phyloP scores from a whole-genome alignment of 495 filamentous ascomycete species.

The Chaetomium tenue region DNA sequence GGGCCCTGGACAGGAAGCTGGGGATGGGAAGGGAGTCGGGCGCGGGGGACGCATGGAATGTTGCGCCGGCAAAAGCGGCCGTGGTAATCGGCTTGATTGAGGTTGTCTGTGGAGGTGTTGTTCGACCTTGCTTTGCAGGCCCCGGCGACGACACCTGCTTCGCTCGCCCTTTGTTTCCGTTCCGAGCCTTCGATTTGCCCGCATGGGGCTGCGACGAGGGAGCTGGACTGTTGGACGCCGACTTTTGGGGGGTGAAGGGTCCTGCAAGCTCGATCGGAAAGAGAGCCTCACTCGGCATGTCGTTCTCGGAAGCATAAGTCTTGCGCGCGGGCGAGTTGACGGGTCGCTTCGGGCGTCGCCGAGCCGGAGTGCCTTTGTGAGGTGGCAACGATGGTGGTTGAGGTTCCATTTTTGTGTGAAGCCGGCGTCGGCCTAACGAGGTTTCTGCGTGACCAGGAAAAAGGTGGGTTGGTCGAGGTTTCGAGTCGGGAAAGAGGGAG shows the following conservation, averaged over 20 bases:
- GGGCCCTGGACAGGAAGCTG: conserved; percentile 81
- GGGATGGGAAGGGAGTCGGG: conserved; percentile 91
- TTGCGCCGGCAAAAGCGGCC: conserved; percentile 83
- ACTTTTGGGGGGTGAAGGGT: conserved; percentile 44
- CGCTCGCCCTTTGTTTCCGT: conserved; percentile 34
- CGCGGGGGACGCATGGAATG: conserved; percentile 92
- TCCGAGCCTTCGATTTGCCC: conserved; percentile 33
- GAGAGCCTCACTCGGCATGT: conserved; percentile 35
- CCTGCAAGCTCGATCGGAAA: conserved; percentile 29
- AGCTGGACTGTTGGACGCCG: conserved; percentile 26
- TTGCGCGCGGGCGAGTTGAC: conserved; percentile 40
- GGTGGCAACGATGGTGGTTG: conserved; percentile 25
- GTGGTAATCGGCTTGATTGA: conserved; percentile 42
- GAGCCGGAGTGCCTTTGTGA: conserved; percentile 40
- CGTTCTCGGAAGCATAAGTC: conserved; percentile 51
- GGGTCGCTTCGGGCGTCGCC: conserved; percentile 41
- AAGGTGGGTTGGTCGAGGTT: not conserved
- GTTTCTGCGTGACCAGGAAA: not conserved
- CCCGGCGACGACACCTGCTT: conserved; percentile 41
- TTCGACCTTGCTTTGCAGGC: conserved; percentile 37
- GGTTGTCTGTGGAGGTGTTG: conserved; percentile 41
- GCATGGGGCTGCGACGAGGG: conserved; percentile 30
- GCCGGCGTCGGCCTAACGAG: conserved; percentile 1
- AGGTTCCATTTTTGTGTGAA: conserved; percentile 30
- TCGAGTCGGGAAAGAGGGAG: conserved; percentile 16